phyloP scores from a whole-genome alignment of 2,329 filamentous ascomycete species.

The Aureobasidium sp. region DNA sequence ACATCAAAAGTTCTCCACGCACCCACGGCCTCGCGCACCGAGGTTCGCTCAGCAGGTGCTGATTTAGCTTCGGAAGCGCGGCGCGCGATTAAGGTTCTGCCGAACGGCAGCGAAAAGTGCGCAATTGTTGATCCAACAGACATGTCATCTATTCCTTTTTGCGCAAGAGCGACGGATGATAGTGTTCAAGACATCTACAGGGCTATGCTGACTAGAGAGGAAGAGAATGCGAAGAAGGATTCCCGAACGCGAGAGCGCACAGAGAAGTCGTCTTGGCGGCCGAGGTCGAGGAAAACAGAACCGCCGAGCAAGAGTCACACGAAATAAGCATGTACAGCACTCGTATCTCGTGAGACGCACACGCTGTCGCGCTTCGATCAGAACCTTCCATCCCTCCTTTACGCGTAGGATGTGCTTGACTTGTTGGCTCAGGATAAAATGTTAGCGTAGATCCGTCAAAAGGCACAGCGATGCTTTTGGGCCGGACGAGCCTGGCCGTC shows the following conservation, averaged over 20 bases:
- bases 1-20: slow-evolving; percentile 1
- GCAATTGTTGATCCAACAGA: neutral
- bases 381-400: slow-evolving; percentile 9
- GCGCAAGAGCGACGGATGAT: neutral
- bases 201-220: neutral
- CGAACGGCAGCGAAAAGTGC: slow-evolving; percentile 5
- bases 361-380: neutral
- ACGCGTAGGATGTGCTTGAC: neutral
- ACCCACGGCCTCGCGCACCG: neutral
- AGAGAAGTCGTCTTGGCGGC: neutral
- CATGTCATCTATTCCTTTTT: neutral
- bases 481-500: neutral
- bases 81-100: slow-evolving; percentile 9
- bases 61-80: neutral
- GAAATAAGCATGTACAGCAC: neutral
- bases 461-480: neutral
- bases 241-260: neutral
- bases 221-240: neutral
- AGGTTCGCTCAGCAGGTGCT: neutral
- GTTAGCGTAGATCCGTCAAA: neutral
- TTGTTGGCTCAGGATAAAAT: neutral
- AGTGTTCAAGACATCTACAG: slow-evolving; percentile 7
- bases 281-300: neutral
- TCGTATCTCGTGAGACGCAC: neutral
- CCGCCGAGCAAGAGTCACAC: neutral